Evolutionary conservation across 2,329 filamentous ascomycete species (phyloP), one percentile per base, ranked within the genome.

Genomic region (Sporothrix inflata): DNA sequence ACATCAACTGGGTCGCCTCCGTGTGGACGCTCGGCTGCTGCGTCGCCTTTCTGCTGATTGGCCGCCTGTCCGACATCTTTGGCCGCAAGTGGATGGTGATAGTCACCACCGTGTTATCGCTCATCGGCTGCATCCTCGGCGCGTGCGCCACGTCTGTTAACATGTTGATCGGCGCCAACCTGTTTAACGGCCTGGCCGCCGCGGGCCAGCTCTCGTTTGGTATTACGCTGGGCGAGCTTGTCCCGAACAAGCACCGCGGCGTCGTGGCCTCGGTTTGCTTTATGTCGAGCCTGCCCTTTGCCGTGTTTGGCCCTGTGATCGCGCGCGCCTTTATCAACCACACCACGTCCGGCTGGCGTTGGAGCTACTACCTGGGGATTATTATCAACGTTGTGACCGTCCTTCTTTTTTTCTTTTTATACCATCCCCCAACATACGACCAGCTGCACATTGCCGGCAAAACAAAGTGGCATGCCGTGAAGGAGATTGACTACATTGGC

Each of bases 291-390:
- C 74, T 83, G 30, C 81, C 82, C 16, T 83, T 82, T 73, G 81
- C 82, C 71, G 79, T 82, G 34, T 83, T 84, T 71, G 85, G 84
- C 0, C 83, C 84, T 21, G 77, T 85, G 55, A 84, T 87, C 70
- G 84, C 84, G 2, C 79, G 82, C n/a, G 77, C 79, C 3, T 80
- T 86, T 49, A 82, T 84, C 71, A 72, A 79, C 30, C 79, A 84
- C 66, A 85, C 84, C 0, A 76, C 74, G 3, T 76, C 80, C 3
- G 77, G 79, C 21, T 87, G 85, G 85, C 80, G 85, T 51, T 86
- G 84, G 83, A 82, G 78, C 71, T 88, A 84, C 76, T 86, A 84
- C 74, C 75, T 87, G 4, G 82, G 82, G 71, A 83, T 84, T 74
- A 83, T 85, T 69, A 78, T 84, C 71, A 81, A 79, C 47, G 79